Conservation (phyloP, 2,329 filamentous ascomycete genomes). For the Claviceps spartinae region DNA sequence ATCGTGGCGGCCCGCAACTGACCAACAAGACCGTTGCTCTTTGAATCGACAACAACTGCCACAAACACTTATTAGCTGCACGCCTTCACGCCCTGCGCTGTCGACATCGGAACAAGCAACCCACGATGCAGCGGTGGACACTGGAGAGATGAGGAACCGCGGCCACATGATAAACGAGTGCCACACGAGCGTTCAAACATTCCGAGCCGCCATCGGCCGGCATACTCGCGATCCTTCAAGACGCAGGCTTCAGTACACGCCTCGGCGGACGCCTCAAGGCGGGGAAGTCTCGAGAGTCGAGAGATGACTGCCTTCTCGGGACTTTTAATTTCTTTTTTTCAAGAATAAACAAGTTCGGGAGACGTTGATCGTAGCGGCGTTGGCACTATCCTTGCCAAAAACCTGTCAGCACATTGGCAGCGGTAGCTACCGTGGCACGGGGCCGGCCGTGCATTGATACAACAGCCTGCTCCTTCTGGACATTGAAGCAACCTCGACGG, state of each 20-base stretch:
- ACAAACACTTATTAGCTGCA: too few relatives aligned
- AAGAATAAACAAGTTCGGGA: background rate
- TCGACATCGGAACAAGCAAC: background rate
- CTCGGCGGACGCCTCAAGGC: too few relatives aligned
- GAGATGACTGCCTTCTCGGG: too few relatives aligned
- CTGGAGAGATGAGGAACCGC: background rate
- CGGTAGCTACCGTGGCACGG: slow-evolving; percentile 8
- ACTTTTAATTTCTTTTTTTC: too few relatives aligned
- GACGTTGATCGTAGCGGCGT: background rate
- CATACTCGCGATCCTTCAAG: too few relatives aligned
- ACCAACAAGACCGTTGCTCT: background rate
- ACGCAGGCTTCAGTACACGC: too few relatives aligned
- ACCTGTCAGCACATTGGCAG: background rate
- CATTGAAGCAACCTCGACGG: background rate
- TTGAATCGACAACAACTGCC: too few relatives aligned
- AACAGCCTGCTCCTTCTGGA: slow-evolving; percentile 1
- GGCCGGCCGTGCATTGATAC: slow-evolving; percentile 7
- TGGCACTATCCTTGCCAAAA: background rate
- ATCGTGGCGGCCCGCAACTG: background rate
- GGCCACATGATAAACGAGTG: background rate
- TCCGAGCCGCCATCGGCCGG: too few relatives aligned
- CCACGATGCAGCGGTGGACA: background rate
- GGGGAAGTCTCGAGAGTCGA: too few relatives aligned
- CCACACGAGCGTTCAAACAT: too few relatives aligned
- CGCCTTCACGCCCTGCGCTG: background rate